Conservation (phyloP, 371 early-diverging fungal genomes). For the Mortierella sp. region DNA sequence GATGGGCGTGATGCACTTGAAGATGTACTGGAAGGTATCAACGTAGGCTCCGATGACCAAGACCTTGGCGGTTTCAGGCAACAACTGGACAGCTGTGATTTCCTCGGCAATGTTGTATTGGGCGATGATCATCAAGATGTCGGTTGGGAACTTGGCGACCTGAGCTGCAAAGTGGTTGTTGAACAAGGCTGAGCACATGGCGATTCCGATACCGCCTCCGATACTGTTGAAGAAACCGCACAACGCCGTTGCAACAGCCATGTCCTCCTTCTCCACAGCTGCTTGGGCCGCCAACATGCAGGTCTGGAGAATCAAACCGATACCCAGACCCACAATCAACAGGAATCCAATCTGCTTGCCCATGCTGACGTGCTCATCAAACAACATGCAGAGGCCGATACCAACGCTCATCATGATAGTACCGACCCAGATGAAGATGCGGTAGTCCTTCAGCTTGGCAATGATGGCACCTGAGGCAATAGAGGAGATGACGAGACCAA, state of each 20-base stretch:
- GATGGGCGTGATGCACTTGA: slow-evolving; percentile 59
- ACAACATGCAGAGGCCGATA: slow-evolving; percentile 59
- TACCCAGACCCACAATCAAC: slow-evolving; percentile 69
- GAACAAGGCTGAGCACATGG: slow-evolving; percentile 59
- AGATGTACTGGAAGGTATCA: slow-evolving; percentile 57
- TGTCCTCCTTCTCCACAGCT: slow-evolving; percentile 58
- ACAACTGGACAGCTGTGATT: slow-evolving; percentile 47
- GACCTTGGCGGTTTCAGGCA: slow-evolving; percentile 49
- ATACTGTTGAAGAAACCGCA: slow-evolving; percentile 70
- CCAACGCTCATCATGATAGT: slow-evolving; percentile 58
- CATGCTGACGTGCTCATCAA: slow-evolving; percentile 54
- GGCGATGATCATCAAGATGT: neutral
- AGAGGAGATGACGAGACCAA: slow-evolving; percentile 50
- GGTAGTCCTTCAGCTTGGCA: slow-evolving; percentile 49
- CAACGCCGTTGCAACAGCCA: slow-evolving; percentile 72
- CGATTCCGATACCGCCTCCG: slow-evolving; percentile 71
- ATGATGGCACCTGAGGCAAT: slow-evolving; percentile 35
- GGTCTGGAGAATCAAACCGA: slow-evolving; percentile 72
- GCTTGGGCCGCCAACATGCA: slow-evolving; percentile 70
- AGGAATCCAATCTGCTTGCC: slow-evolving; percentile 65
- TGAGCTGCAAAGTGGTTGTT: slow-evolving; percentile 51
- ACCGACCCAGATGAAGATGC: slow-evolving; percentile 58
- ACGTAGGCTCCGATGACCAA: slow-evolving; percentile 56
- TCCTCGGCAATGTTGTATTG: slow-evolving; percentile 36
- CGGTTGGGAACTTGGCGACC: slow-evolving; percentile 1